These are phyloP conservation scores for Carex sylvatica DNA, from an alignment of 202 grass and related monocot genomes.

Conservation along the genomic window DNA sequence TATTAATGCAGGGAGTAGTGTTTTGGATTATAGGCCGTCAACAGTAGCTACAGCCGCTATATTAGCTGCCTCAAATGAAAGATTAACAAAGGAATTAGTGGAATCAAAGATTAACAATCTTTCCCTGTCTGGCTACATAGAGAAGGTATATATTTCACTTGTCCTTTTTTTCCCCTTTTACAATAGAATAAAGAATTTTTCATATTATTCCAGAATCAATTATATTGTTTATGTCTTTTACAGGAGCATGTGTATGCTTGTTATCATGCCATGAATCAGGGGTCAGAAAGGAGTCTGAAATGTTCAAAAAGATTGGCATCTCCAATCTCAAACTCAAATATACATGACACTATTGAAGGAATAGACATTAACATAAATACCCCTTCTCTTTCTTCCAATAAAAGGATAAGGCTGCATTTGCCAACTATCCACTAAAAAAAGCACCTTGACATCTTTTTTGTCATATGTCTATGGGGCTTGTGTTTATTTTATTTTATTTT, in stretches of 20 bases:
- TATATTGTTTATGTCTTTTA: slow-evolving; percentile 10
- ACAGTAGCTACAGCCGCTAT: slow-evolving; percentile 62
- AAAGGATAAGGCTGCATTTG: slow-evolving; percentile 52
- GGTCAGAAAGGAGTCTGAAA: slow-evolving; percentile 24
- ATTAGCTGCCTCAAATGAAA: slow-evolving; percentile 49
- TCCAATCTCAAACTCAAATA: slow-evolving; percentile 33
- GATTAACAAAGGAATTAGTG: slow-evolving; percentile 41
- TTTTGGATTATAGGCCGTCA: slow-evolving; percentile 69
- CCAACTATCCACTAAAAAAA: slow-evolving; percentile 30
- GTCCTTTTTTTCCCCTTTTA: background rate
- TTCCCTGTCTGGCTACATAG: slow-evolving; percentile 38
- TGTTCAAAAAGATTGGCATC: slow-evolving; percentile 17
- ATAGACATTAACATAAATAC: slow-evolving; percentile 37
- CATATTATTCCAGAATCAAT: background rate
- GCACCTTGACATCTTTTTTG: slow-evolving; percentile 45
- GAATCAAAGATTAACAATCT: slow-evolving; percentile 46
- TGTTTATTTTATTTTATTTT: slow-evolving; percentile 35
- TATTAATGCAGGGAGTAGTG: slow-evolving; percentile 44
- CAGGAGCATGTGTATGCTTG: slow-evolving; percentile 81
- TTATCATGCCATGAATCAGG: slow-evolving; percentile 58
- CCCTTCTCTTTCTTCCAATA: slow-evolving; percentile 33
- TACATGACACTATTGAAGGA: slow-evolving; percentile 57
- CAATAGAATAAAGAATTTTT: slow-evolving; percentile 1
- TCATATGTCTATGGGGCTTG: slow-evolving; percentile 42
- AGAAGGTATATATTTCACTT: slow-evolving; percentile 36